Conservation (phyloP, 1,139 yeast genomes). For the Protomyces inundatus region DNA sequence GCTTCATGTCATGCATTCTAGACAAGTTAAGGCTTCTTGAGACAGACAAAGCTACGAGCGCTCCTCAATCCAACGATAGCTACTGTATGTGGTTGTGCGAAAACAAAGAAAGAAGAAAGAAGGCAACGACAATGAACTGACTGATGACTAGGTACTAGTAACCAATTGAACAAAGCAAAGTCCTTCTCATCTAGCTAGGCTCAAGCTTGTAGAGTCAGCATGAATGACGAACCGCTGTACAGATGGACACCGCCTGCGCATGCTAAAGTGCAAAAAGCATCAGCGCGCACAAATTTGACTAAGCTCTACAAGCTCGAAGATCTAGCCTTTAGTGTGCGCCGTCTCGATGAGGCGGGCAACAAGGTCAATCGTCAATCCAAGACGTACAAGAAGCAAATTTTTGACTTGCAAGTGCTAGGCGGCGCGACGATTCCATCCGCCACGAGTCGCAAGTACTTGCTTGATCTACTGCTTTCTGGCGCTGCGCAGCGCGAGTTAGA, state of each 20-base stretch:
- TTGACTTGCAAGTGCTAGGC: slow-evolving; percentile 6
- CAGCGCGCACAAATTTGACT: slow-evolving; percentile 20
- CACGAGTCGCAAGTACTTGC: slow-evolving; percentile 1
- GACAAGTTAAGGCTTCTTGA: too few relatives aligned
- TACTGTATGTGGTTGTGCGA: too few relatives aligned
- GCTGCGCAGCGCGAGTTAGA: slow-evolving; percentile 17
- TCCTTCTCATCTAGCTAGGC: too few relatives aligned
- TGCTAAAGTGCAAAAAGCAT: not conserved
- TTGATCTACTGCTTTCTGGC: slow-evolving; percentile 12
- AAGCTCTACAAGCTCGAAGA: slow-evolving; percentile 11
- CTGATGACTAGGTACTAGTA: too few relatives aligned
- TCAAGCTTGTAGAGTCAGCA: not conserved
- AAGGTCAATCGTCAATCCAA: slow-evolving; percentile 18
- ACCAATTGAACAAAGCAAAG: too few relatives aligned
- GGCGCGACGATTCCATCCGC: slow-evolving; percentile 16
- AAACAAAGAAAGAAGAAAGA: too few relatives aligned
- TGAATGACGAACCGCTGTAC: not conserved
- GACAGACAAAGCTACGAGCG: too few relatives aligned
- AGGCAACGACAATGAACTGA: too few relatives aligned
- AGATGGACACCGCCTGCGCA: not conserved
- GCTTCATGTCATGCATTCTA: too few relatives aligned
- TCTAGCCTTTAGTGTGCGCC: slow-evolving; percentile 25
- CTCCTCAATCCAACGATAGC: too few relatives aligned
- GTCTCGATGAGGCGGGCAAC: slow-evolving; percentile 24
- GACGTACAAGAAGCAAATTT: slow-evolving; percentile 23